Base-by-base conservation (phyloP, 495 filamentous ascomycete genomes). In the Penicillium atrosanguineum region DNA sequence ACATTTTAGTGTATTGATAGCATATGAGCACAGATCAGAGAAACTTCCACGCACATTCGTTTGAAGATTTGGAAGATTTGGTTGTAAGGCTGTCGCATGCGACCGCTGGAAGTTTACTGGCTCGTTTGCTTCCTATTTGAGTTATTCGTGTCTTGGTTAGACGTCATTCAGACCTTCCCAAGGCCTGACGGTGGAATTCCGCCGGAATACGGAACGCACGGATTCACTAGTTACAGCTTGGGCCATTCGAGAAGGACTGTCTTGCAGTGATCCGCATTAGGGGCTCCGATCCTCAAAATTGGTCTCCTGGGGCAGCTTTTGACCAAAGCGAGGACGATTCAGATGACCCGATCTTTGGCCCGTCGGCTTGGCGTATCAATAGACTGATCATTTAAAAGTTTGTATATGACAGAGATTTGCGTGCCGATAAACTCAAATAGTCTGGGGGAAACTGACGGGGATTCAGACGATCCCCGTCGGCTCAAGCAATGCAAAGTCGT, bases 261-360 rank as follows among this genome's bases (percentile, higher is more conserved):
- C 38, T 2, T 42, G 21, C 15, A 26, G 25, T 2, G 38, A 52
- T 46, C 28, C 43, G 26, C 19, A 16, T 23, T 4, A 34, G 28
- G 28, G 31, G 31, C 20, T 48, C 46, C 37, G 46, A 12, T 48
- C 6, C 31, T 48, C 31, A 41, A 47, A 34, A 56, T 36, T 47
- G 48, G 54, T 31, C 31, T 23, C 37, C 9, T 14, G 14, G 12
- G 23, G 8, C 18, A 12, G n/a, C 20, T 34, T n/a, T 28, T 37
- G 28, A 4, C 28, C 18, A 47, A 19, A 47, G 29, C 9, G 18
- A 36, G 16, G 23, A 5, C 34, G 23, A 19, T 9, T 23, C 31
- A 14, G 46, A 48, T 48, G 46, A 9, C 19, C 46, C 19, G 14
- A 36, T 48, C 45, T 47, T 23, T 15, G 15, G 14, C 12, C 19